These are phyloP conservation scores for Emmonsiellopsis sp. DNA, from an alignment of 2,329 filamentous ascomycete genomes.

Conservation along the genomic window DNA sequence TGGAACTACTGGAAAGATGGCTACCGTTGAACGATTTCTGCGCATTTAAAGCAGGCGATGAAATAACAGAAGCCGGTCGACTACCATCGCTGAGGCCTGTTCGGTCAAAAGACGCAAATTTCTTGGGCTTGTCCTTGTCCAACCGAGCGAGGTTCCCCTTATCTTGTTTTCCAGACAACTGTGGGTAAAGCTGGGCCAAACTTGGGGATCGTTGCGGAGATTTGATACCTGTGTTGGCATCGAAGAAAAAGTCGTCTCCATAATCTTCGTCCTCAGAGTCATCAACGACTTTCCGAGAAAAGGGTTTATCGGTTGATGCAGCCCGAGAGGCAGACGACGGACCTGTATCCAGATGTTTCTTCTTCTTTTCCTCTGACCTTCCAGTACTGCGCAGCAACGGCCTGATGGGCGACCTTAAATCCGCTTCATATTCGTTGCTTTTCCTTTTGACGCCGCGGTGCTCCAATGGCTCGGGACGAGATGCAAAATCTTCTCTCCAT, in stretches of 20 bases:
- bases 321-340: conserved; percentile 5
- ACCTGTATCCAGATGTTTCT: conserved; percentile 4
- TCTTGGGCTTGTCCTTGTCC: background rate
- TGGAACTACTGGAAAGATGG: conserved; percentile 3
- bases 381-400: conserved; percentile 14
- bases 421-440: conserved; percentile 38
- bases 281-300: conserved; percentile 16
- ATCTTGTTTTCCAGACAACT: conserved; percentile 1
- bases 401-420: conserved; percentile 27
- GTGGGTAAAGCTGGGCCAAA: conserved; percentile 22
- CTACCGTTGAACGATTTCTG: background rate
- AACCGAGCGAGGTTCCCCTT: too few relatives aligned
- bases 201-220: conserved; percentile 3
- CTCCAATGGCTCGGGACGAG: conserved; percentile 25
- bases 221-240: background rate
- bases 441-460: conserved; percentile 41
- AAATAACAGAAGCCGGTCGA: background rate
- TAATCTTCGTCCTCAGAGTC: conserved; percentile 29
- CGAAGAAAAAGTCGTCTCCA: conserved; percentile 17
- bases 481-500: conserved; percentile 37
- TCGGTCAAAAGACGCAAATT: background rate
- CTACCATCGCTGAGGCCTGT: background rate
- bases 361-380: conserved; percentile 5
- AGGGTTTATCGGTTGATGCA: conserved; percentile 4
- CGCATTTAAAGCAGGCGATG: conserved; percentile 12